A percentile compares a stretch with the other conserved stretches of the same genome.
phyloP scores from a whole-genome alignment of 202 grass and related monocot genomes.

The Alloteropsis angusta region DNA sequence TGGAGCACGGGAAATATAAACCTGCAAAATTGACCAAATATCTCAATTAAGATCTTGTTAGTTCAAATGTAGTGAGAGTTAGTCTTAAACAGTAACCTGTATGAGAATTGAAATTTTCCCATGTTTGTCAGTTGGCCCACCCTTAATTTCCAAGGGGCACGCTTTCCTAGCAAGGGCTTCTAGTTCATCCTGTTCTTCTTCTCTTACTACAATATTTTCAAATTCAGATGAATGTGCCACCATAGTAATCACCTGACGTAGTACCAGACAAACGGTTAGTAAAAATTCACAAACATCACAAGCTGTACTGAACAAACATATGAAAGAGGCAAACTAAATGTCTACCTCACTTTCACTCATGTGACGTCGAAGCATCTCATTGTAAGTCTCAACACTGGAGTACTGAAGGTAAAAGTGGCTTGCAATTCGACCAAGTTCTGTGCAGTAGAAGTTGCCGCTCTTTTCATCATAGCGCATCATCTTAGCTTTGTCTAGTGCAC shows the following conservation, averaged over 20 bases:
- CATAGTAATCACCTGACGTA: conserved; percentile 83
- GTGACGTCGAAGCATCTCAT: conserved; percentile 86
- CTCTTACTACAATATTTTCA: conserved; percentile 90
- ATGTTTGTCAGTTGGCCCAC: conserved; percentile 86
- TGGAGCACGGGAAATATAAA: conserved; percentile 80
- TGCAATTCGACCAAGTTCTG: conserved; percentile 90
- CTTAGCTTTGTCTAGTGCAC: conserved; percentile 90
- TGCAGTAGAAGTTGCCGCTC: conserved; percentile 98
- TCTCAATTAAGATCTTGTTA: conserved; percentile 15
- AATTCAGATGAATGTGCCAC: conserved; percentile 98
- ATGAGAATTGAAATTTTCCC: conserved; percentile 99
- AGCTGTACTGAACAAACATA: conserved; percentile 3
- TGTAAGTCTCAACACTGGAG: conserved; percentile 92
- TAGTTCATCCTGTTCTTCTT: conserved; percentile 96
- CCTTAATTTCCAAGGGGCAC: conserved; percentile 90
- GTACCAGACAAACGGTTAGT: conserved; percentile 16
- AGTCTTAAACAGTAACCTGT: conserved; percentile 49
- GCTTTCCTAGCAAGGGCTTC: conserved; percentile 58
- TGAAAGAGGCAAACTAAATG: background rate
- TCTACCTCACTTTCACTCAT: conserved; percentile 95
- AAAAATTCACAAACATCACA: conserved; percentile 9
- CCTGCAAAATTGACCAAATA: conserved; percentile 41
- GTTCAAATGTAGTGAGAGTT: background rate
- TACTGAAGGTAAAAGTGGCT: conserved; percentile 98
- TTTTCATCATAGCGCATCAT: conserved; percentile 99